Conservation (phyloP, 306 rosid species). For the Begonia loranthoides region DNA sequence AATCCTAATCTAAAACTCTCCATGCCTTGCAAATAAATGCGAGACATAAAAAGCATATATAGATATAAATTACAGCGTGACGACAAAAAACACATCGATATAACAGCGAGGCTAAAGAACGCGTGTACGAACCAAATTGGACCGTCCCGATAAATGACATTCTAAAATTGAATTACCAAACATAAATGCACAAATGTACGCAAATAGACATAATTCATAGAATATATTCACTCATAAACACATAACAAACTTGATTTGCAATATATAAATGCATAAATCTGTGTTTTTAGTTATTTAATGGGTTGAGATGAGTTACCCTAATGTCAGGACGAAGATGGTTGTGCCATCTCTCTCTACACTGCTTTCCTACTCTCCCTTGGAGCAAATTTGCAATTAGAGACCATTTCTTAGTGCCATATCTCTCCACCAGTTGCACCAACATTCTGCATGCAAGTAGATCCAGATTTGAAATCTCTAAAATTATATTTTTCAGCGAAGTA, state of each 20-base stretch:
- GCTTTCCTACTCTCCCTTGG: slow-evolving; percentile 47
- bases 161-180: slow-evolving; percentile 10
- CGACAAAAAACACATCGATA: background rate
- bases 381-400: slow-evolving; percentile 35
- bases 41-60: slow-evolving; percentile 1
- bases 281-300: background rate
- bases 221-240: background rate
- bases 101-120: slow-evolving; percentile 1
- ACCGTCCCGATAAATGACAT: slow-evolving; percentile 4
- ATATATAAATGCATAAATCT: background rate
- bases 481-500: background rate
- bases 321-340: slow-evolving; percentile 67
- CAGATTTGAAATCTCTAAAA: background rate
- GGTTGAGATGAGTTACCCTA: slow-evolving; percentile 26
- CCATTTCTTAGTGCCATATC: slow-evolving; percentile 52
- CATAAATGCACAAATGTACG: background rate
- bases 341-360: slow-evolving; percentile 79
- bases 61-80: background rate
- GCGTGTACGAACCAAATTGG: background rate
- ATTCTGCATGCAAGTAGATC: slow-evolving; percentile 20
- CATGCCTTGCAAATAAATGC: slow-evolving; percentile 6
- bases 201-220: background rate
- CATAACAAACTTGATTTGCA: too few species aligned
- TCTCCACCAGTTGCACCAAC: slow-evolving; percentile 30
- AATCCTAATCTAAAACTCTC: background rate